Base-by-base conservation (phyloP, 2,329 filamentous ascomycete genomes). In the Talaromyces sp. region DNA sequence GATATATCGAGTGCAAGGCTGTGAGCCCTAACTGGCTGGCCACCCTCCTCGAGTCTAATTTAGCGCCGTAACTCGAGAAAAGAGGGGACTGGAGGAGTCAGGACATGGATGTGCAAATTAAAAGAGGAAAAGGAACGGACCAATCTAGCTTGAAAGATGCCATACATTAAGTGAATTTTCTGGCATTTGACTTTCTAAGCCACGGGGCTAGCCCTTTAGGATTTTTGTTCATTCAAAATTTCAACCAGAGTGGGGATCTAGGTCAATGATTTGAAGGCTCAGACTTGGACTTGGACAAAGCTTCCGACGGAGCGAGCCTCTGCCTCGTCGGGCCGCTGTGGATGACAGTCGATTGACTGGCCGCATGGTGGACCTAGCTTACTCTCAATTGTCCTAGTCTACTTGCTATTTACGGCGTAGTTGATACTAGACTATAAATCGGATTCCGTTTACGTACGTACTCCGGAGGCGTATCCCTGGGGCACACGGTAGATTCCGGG, bases 231-330 rank as follows among this genome's bases (percentile, higher is more conserved):
- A 54, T 37, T 37, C 52, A 15, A 43, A 27, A 8, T 11, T 49
- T 31, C 15, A 31, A 15, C 25, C 17, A 5, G n/a, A 25, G 19
- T 22, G n/a, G 19, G 31, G 19, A 11, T 54, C 50, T 9, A 39
- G 39, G 13, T 43, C 22, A 19, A 47, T 60, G 59, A 61, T 37
- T 62, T 27, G 50, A 47, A 50, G 35, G 19, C 49, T 43, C 33
- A 58, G 43, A 43, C n/a, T 41, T 58, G 56, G 27, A 63, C 39
- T 45, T 63, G 61, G 50, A 63, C 61, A 63, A 57, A 63, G 61
- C 61, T 63, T 56, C 61, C n/a, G 39, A 41, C 59, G 59, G 59
- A 61, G 45, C 59, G 61, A 62, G 61, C 61, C 61, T 57, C 61
- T 62, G 61, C 49, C 61, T 57, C 39, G 49, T 63, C 61, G 61